Conservation (phyloP, 495 filamentous ascomycete genomes). For the Aspergillus cavernicola region DNA sequence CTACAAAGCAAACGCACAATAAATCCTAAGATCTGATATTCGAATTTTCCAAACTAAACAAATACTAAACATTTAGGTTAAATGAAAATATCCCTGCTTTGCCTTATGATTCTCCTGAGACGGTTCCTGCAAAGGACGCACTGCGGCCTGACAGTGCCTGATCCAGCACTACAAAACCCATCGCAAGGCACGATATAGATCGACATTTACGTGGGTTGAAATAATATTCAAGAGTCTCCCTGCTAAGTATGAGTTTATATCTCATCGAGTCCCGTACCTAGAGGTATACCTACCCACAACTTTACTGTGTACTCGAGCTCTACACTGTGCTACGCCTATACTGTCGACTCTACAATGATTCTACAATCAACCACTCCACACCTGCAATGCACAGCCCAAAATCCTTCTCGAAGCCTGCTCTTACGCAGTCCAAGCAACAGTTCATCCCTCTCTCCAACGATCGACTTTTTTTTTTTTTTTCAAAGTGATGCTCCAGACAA, state of each 20-base stretch:
- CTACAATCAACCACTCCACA: slow-evolving; percentile 10
- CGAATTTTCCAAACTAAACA: neutral
- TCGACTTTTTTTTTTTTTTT: too few species aligned
- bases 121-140: slow-evolving; percentile 20
- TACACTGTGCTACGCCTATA: neutral
- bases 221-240: too few species aligned
- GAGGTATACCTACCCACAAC: too few species aligned
- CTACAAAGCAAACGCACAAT: slow-evolving; percentile 9
- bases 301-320: neutral
- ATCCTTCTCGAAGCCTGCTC: slow-evolving; percentile 25
- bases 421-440: neutral
- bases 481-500: slow-evolving; percentile 14
- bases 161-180: neutral
- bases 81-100: neutral
- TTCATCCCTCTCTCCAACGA: neutral
- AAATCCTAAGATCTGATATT: neutral
- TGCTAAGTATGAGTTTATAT: neutral
- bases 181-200: neutral
- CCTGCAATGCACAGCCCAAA: slow-evolving; percentile 26
- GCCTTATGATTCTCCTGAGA: slow-evolving; percentile 6
- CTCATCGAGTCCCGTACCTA: too few species aligned
- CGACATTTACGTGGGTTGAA: too few species aligned
- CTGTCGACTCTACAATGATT: neutral
- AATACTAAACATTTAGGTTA: neutral
- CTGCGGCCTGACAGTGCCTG: slow-evolving; percentile 33